Conservation (phyloP, 176 grass and related monocot species). For the Eleusine indica region DNA sequence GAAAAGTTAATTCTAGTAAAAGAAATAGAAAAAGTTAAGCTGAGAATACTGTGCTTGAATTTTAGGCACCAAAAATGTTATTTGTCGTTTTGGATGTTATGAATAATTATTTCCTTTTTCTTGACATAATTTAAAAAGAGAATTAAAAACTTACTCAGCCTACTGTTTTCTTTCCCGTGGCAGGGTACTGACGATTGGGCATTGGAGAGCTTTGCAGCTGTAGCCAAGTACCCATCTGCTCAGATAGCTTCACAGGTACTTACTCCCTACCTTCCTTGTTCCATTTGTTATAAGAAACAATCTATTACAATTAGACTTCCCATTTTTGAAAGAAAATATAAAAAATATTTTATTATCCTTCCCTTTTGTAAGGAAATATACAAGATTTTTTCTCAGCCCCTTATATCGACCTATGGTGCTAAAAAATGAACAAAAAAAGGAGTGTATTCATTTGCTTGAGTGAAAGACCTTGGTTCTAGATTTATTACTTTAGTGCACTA, state of each 20-base stretch:
- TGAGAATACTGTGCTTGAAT: too few species aligned
- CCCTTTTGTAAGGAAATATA: background rate
- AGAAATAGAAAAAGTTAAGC: too few species aligned
- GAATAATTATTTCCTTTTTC: constrained; percentile 17
- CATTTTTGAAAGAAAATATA: constrained; percentile 8
- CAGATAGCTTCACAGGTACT: constrained; percentile 89
- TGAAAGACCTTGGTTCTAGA: constrained; percentile 7
- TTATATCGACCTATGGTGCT: constrained; percentile 31
- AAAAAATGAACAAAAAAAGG: background rate
- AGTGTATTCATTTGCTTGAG: constrained; percentile 10
- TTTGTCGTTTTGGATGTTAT: constrained; percentile 3
- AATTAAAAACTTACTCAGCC: background rate
- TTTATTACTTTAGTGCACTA: background rate
- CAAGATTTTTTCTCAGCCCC: constrained; percentile 16
- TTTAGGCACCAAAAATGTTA: too few species aligned
- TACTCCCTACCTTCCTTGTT: constrained; percentile 27
- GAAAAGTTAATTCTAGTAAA: too few species aligned
- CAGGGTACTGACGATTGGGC: constrained; percentile 84
- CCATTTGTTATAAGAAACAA: background rate
- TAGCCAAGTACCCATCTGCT: constrained; percentile 88
- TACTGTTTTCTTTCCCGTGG: constrained; percentile 38
- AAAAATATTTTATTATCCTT: background rate
- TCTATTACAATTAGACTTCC: background rate
- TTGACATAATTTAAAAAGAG: background rate
- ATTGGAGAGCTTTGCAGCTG: constrained; percentile 85